Percentiles rank a stretch among this genome's conserved stretches.
phyloP scores from a whole-genome alignment of 2,329 filamentous ascomycete species.

The Monosporascus cannonballus region DNA sequence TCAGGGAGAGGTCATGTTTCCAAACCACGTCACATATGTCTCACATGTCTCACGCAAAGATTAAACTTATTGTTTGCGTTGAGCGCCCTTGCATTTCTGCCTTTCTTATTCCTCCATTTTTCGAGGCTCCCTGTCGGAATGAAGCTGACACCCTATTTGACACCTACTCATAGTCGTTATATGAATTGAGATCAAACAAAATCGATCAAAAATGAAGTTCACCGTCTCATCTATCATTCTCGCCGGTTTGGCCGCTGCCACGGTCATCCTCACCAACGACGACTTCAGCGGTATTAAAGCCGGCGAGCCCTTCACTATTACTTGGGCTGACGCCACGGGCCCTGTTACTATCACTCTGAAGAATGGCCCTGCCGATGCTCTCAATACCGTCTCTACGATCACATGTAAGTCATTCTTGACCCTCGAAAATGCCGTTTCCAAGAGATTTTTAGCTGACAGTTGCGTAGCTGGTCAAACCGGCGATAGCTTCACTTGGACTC shows the following conservation, averaged over 20 bases:
- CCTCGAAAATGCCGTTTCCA: neutral
- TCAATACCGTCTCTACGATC: constrained; percentile 29
- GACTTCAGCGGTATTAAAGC: constrained; percentile 27
- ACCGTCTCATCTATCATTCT: constrained; percentile 20
- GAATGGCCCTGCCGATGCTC: constrained; percentile 29
- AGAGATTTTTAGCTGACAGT: constrained; percentile 5
- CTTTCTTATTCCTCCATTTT: neutral
- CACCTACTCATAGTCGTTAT: constrained; percentile 1
- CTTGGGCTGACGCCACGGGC: constrained; percentile 33
- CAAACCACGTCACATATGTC: neutral
- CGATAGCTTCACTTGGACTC: constrained; percentile 32
- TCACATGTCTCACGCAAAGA: neutral
- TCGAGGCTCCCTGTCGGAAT: neutral
- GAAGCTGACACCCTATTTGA: neutral
- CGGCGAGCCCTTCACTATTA: constrained; percentile 37
- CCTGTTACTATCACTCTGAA: constrained; percentile 37
- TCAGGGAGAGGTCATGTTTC: neutral
- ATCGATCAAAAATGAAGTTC: constrained; percentile 27
- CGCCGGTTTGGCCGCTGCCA: constrained; percentile 25
- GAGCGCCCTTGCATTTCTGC: neutral
- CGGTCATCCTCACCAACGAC: constrained; percentile 28
- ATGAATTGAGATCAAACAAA: constrained; percentile 10
- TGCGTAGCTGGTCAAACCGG: constrained; percentile 27
- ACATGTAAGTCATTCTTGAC: constrained; percentile 26
- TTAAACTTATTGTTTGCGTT: neutral